Evolutionary conservation across 1,284 basidiomycete genomes (phyloP), one percentile per base, ranked within the genome.

Genomic region (Ganoderma multipileum): DNA sequence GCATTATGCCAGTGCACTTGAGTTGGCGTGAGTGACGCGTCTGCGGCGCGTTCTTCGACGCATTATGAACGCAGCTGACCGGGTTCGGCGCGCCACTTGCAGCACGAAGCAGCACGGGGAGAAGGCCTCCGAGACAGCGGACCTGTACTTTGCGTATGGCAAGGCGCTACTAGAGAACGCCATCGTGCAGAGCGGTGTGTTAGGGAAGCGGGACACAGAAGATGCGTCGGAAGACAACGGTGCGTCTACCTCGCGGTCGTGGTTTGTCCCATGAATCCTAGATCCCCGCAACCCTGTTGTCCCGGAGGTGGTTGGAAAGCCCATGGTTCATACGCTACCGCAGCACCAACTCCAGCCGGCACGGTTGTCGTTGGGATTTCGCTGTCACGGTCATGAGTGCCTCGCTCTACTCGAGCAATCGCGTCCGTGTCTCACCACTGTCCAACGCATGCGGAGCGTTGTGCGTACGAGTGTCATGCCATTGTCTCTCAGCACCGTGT

Each of bases 131-230:
- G 89, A 93, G 76, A 90, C 87, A 70, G 95, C 95, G 12, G 94
- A 96, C 74, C 78, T 96, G 36, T 93, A 97, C 71, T 91, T 96
- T 71, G 83, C 87, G 18, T 97, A 97, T 76, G 95, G 95, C 11
- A 94, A 91, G 78, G 93, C 95, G 7, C 81, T 97, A 54, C 84
- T 95, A 69, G 95, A 97, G 83, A 94, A 96, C 73, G 95, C 95
- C 1, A 92, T 96, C 69, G 79, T 87, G 5, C 92, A 95, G 77
- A 91, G 83, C 67, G 87, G 89, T 0, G 95, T 96, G n/a, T 81
- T 97, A 68, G 95, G 94, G 5, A 95, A 95, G 78, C 93, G 95
- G 61, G 87, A 91, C 71, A 82, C 86, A 11, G 88, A 89, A 61
- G 84, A 87, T 14, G 82, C 82, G 0, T 80, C 81, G 63, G 81